Conservation (phyloP, 2,329 filamentous ascomycete species). For the Cladobotryum mycophilum region DNA sequence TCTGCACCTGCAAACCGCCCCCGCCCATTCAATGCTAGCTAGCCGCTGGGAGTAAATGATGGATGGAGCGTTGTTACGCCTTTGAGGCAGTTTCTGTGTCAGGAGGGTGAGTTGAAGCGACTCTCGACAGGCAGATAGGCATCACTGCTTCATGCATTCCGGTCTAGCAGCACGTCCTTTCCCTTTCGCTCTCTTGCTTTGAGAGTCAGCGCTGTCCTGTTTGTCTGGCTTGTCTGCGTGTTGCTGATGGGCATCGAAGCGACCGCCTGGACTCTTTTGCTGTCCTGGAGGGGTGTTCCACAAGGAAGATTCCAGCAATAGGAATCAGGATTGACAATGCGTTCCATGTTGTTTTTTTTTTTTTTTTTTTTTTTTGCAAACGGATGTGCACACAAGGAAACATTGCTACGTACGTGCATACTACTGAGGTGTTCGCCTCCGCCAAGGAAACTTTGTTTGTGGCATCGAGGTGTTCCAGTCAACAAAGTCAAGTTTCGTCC, state of each 20-base stretch:
- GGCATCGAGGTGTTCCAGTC: conserved; percentile 5
- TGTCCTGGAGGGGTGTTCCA: too few relatives aligned
- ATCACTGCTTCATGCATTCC: conserved; percentile 33
- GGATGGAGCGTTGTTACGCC: conserved; percentile 17
- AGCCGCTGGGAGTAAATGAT: too few relatives aligned
- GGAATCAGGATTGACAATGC: background rate
- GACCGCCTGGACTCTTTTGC: too few relatives aligned
- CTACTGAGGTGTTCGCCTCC: conserved; percentile 1
- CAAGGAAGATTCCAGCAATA: conserved; percentile 14
- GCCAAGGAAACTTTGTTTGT: conserved; percentile 8
- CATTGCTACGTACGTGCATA: conserved; percentile 6
- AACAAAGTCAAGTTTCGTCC: background rate
- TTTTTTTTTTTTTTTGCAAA: background rate
- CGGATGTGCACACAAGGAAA: background rate
- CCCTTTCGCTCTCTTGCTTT: background rate
- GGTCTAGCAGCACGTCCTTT: conserved; percentile 12
- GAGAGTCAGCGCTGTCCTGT: background rate
- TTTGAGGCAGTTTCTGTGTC: conserved; percentile 21
- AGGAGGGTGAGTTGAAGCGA: conserved; percentile 13
- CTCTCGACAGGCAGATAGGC: conserved; percentile 13
- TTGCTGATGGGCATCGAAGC: too few relatives aligned
- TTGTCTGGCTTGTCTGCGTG: too few relatives aligned
- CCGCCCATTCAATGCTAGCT: conserved; percentile 4
- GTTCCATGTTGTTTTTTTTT: background rate
- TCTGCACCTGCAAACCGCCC: conserved; percentile 16